Conservation (phyloP, 257 asterid genomes). For the Verbena officinalis region DNA sequence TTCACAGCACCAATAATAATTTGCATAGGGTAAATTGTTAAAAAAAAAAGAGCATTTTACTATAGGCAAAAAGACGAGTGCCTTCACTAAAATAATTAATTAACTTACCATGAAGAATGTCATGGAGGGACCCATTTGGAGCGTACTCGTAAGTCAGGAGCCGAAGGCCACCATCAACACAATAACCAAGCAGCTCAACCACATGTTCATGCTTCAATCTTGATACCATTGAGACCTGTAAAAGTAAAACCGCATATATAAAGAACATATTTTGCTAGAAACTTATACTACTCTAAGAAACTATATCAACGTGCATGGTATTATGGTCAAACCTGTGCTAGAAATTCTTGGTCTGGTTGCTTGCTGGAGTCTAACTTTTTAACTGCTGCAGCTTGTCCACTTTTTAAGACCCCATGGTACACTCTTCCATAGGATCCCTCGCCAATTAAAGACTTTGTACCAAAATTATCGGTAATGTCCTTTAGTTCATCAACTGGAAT, state of each 20-base stretch:
- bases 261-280: background rate
- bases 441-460: constrained; percentile 64
- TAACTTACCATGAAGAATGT: constrained; percentile 75
- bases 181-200: constrained; percentile 73
- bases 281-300: background rate
- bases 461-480: constrained; percentile 72
- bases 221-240: constrained; percentile 81
- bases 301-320: background rate
- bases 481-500: constrained; percentile 70
- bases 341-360: constrained; percentile 75
- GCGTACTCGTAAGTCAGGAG: constrained; percentile 74
- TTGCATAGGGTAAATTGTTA: background rate
- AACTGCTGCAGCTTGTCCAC: constrained; percentile 71
- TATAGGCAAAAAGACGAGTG: background rate
- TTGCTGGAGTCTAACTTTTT: constrained; percentile 87
- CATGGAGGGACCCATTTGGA: constrained; percentile 75
- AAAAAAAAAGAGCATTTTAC: too few relatives aligned
- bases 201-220: constrained; percentile 70
- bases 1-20: background rate
- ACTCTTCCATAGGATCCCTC: constrained; percentile 91
- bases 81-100: background rate
- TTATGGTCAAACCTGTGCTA: constrained; percentile 56
- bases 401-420: constrained; percentile 60
- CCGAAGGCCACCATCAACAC: constrained; percentile 67
- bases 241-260: constrained; percentile 23